These are phyloP conservation scores for Fusarium temperatum DNA, from an alignment of 2,329 filamentous ascomycete genomes.

Conservation along the genomic window DNA sequence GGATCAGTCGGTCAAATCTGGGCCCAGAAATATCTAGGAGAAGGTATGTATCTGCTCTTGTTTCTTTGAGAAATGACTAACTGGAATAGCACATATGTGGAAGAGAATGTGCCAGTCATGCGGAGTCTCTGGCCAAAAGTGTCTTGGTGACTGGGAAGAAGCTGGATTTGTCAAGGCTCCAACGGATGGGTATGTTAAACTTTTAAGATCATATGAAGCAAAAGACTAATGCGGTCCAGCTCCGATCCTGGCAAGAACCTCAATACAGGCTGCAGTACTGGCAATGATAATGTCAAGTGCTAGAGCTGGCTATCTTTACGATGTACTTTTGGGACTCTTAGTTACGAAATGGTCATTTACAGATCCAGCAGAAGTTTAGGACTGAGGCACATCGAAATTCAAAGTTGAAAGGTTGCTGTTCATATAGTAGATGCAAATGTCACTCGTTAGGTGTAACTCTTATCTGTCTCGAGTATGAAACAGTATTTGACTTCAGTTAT, in stretches of 20 bases:
- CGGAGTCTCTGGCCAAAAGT: neutral
- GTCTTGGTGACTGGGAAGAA: neutral
- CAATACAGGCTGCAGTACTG: neutral
- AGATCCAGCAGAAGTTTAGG: neutral
- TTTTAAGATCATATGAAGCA: too few relatives aligned
- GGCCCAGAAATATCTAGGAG: neutral
- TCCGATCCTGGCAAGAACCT: neutral
- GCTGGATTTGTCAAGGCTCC: neutral
- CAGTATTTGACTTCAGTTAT: neutral
- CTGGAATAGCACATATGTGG: neutral
- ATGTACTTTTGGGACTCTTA: too few relatives aligned
- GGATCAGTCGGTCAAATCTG: neutral
- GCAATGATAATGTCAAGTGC: neutral
- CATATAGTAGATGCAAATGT: accelerated
- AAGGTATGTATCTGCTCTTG: neutral
- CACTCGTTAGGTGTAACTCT: neutral
- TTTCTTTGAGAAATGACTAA: neutral
- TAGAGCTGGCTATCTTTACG: neutral
- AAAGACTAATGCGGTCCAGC: too few relatives aligned
- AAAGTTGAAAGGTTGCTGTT: accelerated
- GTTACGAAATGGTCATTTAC: too few relatives aligned
- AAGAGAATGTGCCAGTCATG: neutral
- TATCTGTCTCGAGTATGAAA: neutral
- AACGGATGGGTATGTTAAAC: neutral
- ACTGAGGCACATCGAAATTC: accelerated